Evolutionary conservation across 2,329 filamentous ascomycete species (phyloP).

Genomic region (Cadophora sp.): DNA sequence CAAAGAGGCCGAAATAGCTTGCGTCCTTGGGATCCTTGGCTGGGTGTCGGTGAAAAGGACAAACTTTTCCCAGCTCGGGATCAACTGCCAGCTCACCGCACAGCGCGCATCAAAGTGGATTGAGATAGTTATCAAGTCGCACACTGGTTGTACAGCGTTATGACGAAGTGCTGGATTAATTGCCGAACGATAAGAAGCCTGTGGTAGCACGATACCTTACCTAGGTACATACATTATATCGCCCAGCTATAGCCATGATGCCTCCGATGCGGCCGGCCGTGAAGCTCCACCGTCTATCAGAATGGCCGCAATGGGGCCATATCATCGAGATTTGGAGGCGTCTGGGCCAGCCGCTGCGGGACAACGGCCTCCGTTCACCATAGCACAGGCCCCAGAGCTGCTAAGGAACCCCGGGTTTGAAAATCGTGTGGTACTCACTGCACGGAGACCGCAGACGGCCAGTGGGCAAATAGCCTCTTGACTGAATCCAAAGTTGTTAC

Average conservation of each 20-base stretch:
- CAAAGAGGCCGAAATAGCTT: conserved; percentile 18
- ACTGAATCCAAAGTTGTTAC: conserved; percentile 11
- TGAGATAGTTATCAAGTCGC: conserved; percentile 12
- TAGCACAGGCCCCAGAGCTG: conserved; percentile 11
- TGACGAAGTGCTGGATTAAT: conserved; percentile 6
- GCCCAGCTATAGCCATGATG: conserved; percentile 5
- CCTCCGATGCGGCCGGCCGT: conserved; percentile 9
- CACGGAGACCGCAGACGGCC: neutral
- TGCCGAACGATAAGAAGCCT: conserved; percentile 23
- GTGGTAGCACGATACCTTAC: conserved; percentile 1
- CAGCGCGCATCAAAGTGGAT: conserved; percentile 24
- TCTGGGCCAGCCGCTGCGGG: conserved; percentile 6
- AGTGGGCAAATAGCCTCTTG: conserved; percentile 12
- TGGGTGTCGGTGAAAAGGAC: neutral
- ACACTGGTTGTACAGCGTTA: conserved; percentile 7
- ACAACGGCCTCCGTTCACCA: conserved; percentile 11
- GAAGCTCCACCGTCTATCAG: conserved; percentile 12
- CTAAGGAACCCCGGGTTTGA: conserved; percentile 9
- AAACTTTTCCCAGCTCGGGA: conserved; percentile 8
- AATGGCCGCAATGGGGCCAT: conserved; percentile 15
- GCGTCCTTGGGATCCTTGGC: conserved; percentile 7
- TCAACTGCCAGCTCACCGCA: conserved; percentile 24
- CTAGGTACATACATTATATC: neutral
- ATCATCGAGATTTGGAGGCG: neutral
- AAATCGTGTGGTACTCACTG: neutral